Conservation (phyloP, 2,329 filamentous ascomycete genomes). For the Fusarium neocosmosporiellum region DNA sequence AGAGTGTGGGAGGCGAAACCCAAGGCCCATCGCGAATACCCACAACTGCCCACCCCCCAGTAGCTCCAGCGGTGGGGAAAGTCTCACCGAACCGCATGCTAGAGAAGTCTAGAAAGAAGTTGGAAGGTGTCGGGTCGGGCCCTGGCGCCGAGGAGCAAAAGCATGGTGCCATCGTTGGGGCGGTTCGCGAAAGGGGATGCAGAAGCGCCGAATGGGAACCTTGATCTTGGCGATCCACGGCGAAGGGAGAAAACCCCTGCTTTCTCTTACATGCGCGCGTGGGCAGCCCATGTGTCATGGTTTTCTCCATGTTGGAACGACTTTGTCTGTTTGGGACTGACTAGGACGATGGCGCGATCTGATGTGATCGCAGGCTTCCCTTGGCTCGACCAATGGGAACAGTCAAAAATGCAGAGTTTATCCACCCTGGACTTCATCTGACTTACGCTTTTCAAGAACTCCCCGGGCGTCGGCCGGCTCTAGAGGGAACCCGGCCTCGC, state of each 20-base stretch:
- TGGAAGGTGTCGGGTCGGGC: constrained; percentile 35
- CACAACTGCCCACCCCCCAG: neutral
- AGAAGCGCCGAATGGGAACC: constrained; percentile 32
- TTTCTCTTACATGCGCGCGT: neutral
- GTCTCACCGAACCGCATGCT: neutral
- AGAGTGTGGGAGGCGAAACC: constrained; percentile 25
- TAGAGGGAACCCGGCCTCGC: constrained; percentile 17
- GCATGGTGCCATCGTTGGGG: constrained; percentile 31
- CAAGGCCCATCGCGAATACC: constrained; percentile 1
- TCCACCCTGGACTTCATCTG: constrained; percentile 30
- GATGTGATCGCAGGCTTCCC: constrained; percentile 39
- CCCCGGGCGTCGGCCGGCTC: constrained; percentile 27
- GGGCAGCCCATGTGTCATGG: constrained; percentile 39
- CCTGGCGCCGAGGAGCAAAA: constrained; percentile 1
- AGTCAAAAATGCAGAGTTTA: neutral
- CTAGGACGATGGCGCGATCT: constrained; percentile 46
- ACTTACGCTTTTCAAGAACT: constrained; percentile 8
- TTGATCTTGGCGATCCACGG: neutral
- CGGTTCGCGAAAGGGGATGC: constrained; percentile 2
- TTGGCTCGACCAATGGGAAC: constrained; percentile 21
- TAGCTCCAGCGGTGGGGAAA: neutral
- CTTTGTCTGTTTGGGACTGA: constrained; percentile 22
- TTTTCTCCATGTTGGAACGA: constrained; percentile 11
- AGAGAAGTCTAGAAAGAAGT: constrained; percentile 37
- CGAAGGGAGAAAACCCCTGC: neutral